A percentile compares a stretch with the other conserved stretches of the same genome.
These are phyloP conservation scores for Nicotiana attenuata DNA, from an alignment of 257 asterid species.

Conservation along the genomic window DNA sequence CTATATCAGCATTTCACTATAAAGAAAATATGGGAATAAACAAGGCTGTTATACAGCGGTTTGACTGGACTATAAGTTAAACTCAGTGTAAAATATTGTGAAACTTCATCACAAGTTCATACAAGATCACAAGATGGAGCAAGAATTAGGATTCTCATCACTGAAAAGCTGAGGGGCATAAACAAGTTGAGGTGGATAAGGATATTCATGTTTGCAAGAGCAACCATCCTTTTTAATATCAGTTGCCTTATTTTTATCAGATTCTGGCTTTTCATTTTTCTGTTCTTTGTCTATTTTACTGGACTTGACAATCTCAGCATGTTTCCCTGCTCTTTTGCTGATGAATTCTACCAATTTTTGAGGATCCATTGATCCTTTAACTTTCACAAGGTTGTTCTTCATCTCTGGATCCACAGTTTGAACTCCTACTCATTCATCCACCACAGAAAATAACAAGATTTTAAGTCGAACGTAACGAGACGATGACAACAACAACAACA, in stretches of 20 bases:
- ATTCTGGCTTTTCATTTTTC: background rate
- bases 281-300: background rate
- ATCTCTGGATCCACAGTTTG: conserved; percentile 44
- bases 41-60: too few relatives aligned
- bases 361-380: conserved; percentile 63
- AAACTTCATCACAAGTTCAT: too few relatives aligned
- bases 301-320: conserved; percentile 40
- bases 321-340: conserved; percentile 40
- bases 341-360: conserved; percentile 45
- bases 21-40: too few relatives aligned
- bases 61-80: too few relatives aligned
- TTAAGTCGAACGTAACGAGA: background rate
- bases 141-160: conserved; percentile 77
- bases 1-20: too few relatives aligned
- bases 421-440: conserved; percentile 46
- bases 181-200: conserved; percentile 15
- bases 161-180: conserved; percentile 63
- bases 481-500: too few relatives aligned
- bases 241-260: background rate
- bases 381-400: conserved; percentile 50
- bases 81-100: too few relatives aligned
- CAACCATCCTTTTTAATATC: background rate
- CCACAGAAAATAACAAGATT: background rate
- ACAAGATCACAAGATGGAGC: conserved; percentile 32
- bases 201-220: background rate